phyloP scores from a whole-genome alignment of 768 basidiomycete species.

The Boletellus ananas region DNA sequence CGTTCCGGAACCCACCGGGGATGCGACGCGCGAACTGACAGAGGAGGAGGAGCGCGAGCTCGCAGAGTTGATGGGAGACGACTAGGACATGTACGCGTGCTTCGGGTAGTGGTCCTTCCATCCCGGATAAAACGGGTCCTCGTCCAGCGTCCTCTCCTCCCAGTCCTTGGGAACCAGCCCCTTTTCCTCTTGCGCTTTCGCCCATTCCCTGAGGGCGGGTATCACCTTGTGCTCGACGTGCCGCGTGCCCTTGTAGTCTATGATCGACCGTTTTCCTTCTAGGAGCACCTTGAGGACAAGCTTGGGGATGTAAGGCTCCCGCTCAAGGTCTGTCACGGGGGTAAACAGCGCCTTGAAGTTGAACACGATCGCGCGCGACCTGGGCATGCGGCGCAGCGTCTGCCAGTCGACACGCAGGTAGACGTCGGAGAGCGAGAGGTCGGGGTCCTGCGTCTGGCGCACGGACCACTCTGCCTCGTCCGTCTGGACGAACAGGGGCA shows the following conservation, averaged over 20 bases:
- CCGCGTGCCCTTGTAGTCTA: conserved; percentile 43
- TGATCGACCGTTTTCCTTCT: conserved; percentile 37
- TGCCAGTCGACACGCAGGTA: conserved; percentile 54
- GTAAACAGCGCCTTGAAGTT: conserved; percentile 55
- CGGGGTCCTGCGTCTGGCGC: conserved; percentile 33
- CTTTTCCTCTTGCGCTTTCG: conserved; percentile 44
- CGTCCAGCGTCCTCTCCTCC: conserved; percentile 47
- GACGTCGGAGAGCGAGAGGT: conserved; percentile 39
- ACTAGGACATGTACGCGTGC: conserved; percentile 9
- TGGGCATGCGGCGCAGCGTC: conserved; percentile 46
- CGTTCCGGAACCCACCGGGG: conserved; percentile 26
- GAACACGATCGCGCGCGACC: conserved; percentile 47
- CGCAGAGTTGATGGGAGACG: conserved; percentile 64
- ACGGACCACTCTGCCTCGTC: conserved; percentile 35
- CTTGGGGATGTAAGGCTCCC: conserved; percentile 47
- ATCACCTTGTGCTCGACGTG: conserved; percentile 43
- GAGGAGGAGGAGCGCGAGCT: conserved; percentile 90
- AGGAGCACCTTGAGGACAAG: conserved; percentile 42
- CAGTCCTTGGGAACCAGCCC: conserved; percentile 46
- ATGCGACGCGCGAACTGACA: conserved; percentile 45
- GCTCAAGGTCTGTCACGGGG: conserved; percentile 39
- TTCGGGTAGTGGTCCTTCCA: conserved; percentile 33
- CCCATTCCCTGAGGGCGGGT: conserved; percentile 45
- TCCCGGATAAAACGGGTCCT: conserved; percentile 50
- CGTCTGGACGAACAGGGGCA: conserved; percentile 44